Conservation (phyloP, 2,329 filamentous ascomycete genomes). For the Neodidymelliopsis sp. region DNA sequence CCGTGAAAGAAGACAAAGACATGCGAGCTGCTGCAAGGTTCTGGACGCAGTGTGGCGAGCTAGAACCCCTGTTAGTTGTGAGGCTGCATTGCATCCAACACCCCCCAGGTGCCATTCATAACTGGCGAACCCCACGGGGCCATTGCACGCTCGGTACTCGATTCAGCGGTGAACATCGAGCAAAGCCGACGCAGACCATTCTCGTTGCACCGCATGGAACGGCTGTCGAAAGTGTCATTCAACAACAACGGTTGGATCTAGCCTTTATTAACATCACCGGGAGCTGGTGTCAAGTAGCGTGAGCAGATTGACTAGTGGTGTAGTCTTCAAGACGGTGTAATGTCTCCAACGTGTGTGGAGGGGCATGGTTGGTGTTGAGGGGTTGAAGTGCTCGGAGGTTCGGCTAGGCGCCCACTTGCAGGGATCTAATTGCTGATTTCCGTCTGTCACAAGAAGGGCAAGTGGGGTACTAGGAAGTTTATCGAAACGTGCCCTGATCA, state of each 20-base stretch:
- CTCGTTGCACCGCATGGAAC: slow-evolving; percentile 21
- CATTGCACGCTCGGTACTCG: slow-evolving; percentile 18
- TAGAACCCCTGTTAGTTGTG: slow-evolving; percentile 5
- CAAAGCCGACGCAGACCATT: slow-evolving; percentile 32
- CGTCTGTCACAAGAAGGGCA: slow-evolving; percentile 34
- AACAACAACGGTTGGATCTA: not conserved
- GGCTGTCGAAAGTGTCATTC: slow-evolving; percentile 10
- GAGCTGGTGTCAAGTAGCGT: not conserved
- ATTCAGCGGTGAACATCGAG: slow-evolving; percentile 33
- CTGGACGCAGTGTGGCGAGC: slow-evolving; percentile 5
- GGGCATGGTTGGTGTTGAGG: slow-evolving; percentile 47
- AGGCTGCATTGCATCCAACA: slow-evolving; percentile 12
- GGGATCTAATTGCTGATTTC: slow-evolving; percentile 26
- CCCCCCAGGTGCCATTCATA: slow-evolving; percentile 1
- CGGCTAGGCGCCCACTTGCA: slow-evolving; percentile 20
- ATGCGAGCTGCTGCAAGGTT: not conserved
- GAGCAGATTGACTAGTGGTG: slow-evolving; percentile 3
- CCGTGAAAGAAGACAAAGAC: not conserved
- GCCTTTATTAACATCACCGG: not conserved
- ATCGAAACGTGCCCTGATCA: slow-evolving; percentile 22
- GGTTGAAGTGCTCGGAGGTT: slow-evolving; percentile 21
- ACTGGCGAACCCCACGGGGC: slow-evolving; percentile 22
- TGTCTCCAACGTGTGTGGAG: slow-evolving; percentile 11
- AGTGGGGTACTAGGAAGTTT: slow-evolving; percentile 34
- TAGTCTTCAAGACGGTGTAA: slow-evolving; percentile 12